Percentiles rank a stretch among this genome's conserved stretches.
Conservation (phyloP, 164 flowering plant species). For the Liquidambar formosana region DNA sequence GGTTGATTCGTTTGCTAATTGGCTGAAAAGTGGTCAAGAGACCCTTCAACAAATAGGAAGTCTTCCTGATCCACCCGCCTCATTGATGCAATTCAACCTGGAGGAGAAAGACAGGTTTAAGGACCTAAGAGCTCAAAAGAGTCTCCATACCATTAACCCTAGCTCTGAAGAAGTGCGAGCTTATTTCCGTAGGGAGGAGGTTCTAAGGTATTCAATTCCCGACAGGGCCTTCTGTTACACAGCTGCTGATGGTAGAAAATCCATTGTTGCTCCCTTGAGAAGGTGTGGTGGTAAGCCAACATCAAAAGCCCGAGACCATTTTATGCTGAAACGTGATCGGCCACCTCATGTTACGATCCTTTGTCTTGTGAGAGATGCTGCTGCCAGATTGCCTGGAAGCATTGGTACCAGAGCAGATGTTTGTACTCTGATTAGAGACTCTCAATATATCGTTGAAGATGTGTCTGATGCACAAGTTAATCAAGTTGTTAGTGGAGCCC, state of each 20-base stretch:
- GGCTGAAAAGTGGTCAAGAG: constrained; percentile 96
- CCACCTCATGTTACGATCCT: constrained; percentile 98
- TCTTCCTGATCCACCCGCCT: constrained; percentile 83
- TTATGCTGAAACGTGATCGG: constrained; percentile 89
- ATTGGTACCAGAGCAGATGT: constrained; percentile 99
- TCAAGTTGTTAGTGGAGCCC: constrained; percentile 95
- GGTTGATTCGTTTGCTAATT: constrained; percentile 95
- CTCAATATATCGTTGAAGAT: constrained; percentile 91
- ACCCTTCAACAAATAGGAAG: constrained; percentile 91
- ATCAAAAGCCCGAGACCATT: constrained; percentile 97
- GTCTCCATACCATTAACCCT: constrained; percentile 76
- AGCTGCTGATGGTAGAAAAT: constrained; percentile 93
- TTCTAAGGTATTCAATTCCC: constrained; percentile 84
- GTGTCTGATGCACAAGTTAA: constrained; percentile 88
- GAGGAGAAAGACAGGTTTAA: constrained; percentile 95
- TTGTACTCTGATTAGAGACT: constrained; percentile 91
- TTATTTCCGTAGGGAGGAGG: constrained; percentile 86
- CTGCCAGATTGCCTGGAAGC: constrained; percentile 95
- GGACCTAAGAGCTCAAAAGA: constrained; percentile 93
- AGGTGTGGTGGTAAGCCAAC: constrained; percentile 97
- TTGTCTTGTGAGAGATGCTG: constrained; percentile 97
- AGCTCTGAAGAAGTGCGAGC: constrained; percentile 88
- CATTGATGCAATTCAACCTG: constrained; percentile 59
- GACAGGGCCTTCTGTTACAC: constrained; percentile 94
- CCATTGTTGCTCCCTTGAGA: constrained; percentile 93